Evolutionary conservation across 164 flowering plant species (phyloP), one percentile per base, ranked within the genome.

Genomic region (Malania oleifera): DNA sequence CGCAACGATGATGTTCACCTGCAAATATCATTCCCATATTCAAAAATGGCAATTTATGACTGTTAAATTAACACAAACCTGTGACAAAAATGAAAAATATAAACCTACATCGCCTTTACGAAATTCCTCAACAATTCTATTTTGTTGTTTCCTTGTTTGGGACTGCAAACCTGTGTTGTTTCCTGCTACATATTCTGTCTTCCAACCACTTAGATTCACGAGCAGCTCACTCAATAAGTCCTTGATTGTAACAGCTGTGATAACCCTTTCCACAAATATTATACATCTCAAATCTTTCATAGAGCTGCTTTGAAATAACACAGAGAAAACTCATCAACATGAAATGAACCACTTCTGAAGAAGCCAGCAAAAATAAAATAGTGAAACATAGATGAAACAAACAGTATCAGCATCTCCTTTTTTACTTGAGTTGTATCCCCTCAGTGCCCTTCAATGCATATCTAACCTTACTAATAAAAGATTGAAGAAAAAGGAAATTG

Each of bases 1-100:
- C 25, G 98, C 92, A 52, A 86, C 80, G 61, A 89, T 82, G 9
- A 91, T 74, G 57, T 91, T 83, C 31, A 89, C 91, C 98, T 91
- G 75, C 38, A 66, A 63, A 54, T 37, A 20, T 19, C 19, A 59
- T 18, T 39, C 23, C 15, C 57, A 35, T 8, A 20, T 13, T 61
- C 50, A 59, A 43, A 49, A n/a, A 25, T 8, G 29, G 13, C 7
- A 48, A 18, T 34, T 28, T 25, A 20, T 15, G 57, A 28, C 2
- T 44, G 22, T 31, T 20, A 7, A 2, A 35, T 25, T 18, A 8
- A 51, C 6, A 40, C 15, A 40, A 37, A n/a, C n/a, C n/a, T n/a
- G n/a, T n/a, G n/a, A n/a, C n/a, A 28, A 52, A 28, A 1, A 5
- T 15, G 18, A 5, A 56, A 0, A 11, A 38, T 22, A 20, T 50